Percentiles rank a stretch among this genome's conserved stretches.
These are phyloP conservation scores for Lactifluus hygrophoroides DNA, from an alignment of 768 basidiomycete genomes.

Conservation along the genomic window DNA sequence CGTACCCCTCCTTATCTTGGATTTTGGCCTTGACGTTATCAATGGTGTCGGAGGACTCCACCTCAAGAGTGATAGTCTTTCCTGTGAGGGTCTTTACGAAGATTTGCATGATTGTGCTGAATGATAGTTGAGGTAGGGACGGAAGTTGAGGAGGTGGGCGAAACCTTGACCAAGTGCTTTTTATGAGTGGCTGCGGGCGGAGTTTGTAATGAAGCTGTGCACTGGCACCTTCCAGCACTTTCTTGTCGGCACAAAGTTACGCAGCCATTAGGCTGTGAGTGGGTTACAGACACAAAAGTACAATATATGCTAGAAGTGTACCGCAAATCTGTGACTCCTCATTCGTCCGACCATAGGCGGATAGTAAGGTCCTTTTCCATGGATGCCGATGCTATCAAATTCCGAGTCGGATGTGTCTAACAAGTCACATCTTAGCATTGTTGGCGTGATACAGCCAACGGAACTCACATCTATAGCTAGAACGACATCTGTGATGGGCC, in stretches of 20 bases:
- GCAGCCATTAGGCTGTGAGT: not conserved
- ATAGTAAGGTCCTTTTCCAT: conserved; percentile 86
- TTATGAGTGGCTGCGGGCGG: conserved; percentile 1
- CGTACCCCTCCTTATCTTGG: conserved; percentile 80
- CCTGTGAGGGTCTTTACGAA: conserved; percentile 56
- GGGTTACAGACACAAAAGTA: not conserved
- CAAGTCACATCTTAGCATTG: conserved; percentile 16
- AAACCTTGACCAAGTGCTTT: not conserved
- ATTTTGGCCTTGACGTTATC: conserved; percentile 76
- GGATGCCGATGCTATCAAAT: conserved; percentile 79
- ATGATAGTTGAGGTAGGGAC: not conserved
- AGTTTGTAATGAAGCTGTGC: conserved; percentile 6
- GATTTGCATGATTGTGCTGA: conserved; percentile 36
- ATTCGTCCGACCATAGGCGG: conserved; percentile 43
- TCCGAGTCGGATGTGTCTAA: conserved; percentile 70
- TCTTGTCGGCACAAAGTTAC: not conserved
- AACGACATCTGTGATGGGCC: conserved; percentile 55
- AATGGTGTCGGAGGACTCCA: conserved; percentile 63
- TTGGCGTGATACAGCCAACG: not conserved
- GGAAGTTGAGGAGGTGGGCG: not conserved
- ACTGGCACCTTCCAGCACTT: not conserved
- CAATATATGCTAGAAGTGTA: not conserved
- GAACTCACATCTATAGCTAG: conserved; percentile 60
- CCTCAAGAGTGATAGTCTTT: conserved; percentile 72
- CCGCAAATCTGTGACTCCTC: not conserved